Percentiles rank a stretch among this genome's conserved stretches.
phyloP scores from a whole-genome alignment of 257 asterid genomes.

The Scutellaria galericulata region DNA sequence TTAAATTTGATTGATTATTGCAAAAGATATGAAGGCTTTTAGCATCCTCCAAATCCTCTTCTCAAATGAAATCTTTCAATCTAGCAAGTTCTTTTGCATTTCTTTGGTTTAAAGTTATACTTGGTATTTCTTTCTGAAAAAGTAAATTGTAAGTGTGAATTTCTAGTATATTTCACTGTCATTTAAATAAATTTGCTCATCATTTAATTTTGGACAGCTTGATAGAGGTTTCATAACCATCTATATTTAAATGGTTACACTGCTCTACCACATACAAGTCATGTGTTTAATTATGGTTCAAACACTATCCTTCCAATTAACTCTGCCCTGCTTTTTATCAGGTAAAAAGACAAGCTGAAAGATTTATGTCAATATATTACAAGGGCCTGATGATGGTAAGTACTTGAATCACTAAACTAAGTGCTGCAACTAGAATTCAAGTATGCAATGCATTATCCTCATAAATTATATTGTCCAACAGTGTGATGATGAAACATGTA shows the following conservation, averaged over 20 bases:
- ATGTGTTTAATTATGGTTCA: not conserved
- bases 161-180: not conserved
- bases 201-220: constrained; percentile 16
- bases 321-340: constrained; percentile 45
- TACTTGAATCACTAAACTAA: constrained; percentile 29
- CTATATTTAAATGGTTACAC: constrained; percentile 10
- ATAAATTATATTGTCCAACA: constrained; percentile 39
- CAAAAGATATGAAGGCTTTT: not conserved
- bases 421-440: constrained; percentile 36
- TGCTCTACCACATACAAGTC: constrained; percentile 1
- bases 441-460: not conserved
- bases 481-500: constrained; percentile 99
- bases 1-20: not conserved
- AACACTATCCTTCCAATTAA: constrained; percentile 5
- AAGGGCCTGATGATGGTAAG: constrained; percentile 87
- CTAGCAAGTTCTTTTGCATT: not conserved
- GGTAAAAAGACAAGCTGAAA: constrained; percentile 91
- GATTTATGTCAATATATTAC: constrained; percentile 72
- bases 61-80: too few relatives aligned
- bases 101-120: too few relatives aligned
- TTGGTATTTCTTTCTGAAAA: too few relatives aligned
- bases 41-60: not conserved
- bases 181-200: not conserved
- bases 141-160: too few relatives aligned
- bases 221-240: constrained; percentile 2